A percentile compares a stretch with the other conserved stretches of the same genome.
Evolutionary conservation across 1,284 basidiomycete species (phyloP).

Genomic region (Ceratobasidium sp.): DNA sequence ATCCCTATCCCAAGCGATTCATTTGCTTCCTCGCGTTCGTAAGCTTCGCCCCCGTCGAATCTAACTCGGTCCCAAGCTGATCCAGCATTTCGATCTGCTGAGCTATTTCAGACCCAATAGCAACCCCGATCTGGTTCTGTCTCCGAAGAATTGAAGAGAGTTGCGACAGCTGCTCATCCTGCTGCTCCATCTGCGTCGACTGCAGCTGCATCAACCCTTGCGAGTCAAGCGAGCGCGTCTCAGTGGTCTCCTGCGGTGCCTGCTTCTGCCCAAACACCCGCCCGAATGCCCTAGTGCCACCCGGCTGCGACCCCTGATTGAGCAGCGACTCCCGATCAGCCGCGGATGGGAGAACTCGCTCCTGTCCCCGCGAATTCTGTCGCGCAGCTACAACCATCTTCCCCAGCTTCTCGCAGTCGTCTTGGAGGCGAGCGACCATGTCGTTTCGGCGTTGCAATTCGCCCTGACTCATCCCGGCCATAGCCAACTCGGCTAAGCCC

Average conservation of each 20-base stretch:
- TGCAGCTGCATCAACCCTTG: slow-evolving; percentile 83
- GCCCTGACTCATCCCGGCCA: slow-evolving; percentile 80
- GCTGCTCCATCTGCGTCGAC: slow-evolving; percentile 79
- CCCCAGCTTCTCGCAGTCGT: slow-evolving; percentile 84
- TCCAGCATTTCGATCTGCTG: slow-evolving; percentile 90
- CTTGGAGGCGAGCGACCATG: slow-evolving; percentile 82
- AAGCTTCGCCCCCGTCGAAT: slow-evolving; percentile 78
- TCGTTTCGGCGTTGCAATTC: slow-evolving; percentile 85
- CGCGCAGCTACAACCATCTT: slow-evolving; percentile 79
- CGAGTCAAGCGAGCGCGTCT: slow-evolving; percentile 88
- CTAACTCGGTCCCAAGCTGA: slow-evolving; percentile 77
- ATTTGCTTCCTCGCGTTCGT: slow-evolving; percentile 82
- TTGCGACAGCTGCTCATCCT: slow-evolving; percentile 83
- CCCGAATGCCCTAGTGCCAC: slow-evolving; percentile 62
- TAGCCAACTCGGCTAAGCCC: slow-evolving; percentile 71
- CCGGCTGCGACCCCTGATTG: slow-evolving; percentile 52
- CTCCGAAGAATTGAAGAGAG: slow-evolving; percentile 85
- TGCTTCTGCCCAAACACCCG: slow-evolving; percentile 78
- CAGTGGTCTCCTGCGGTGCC: slow-evolving; percentile 80
- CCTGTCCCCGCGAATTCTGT: slow-evolving; percentile 59
- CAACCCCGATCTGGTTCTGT: slow-evolving; percentile 87
- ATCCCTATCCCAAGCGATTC: slow-evolving; percentile 69
- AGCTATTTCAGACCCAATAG: slow-evolving; percentile 85
- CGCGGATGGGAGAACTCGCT: slow-evolving; percentile 60
- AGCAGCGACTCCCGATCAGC: slow-evolving; percentile 74